These are phyloP conservation scores for Glebionis coronaria DNA, from an alignment of 129 eudicot genomes.

Conservation along the genomic window DNA sequence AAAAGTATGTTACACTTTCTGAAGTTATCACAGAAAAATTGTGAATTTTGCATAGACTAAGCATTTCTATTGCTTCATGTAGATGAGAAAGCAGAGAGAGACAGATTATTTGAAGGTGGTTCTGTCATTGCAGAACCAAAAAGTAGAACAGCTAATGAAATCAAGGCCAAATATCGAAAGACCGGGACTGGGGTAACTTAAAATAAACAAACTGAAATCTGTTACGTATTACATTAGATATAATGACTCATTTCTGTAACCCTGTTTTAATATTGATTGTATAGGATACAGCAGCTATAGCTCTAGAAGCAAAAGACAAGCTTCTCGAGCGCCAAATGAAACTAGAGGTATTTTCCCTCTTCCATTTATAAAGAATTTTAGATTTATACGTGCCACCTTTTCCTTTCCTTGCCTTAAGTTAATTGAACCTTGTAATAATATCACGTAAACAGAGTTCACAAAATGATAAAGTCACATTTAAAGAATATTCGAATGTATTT, in stretches of 20 bases:
- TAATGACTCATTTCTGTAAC: too few species aligned
- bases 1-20: constrained; percentile 37
- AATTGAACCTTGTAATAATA: neutral
- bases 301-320: too few species aligned
- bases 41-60: constrained; percentile 10
- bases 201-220: too few species aligned
- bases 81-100: constrained; percentile 69
- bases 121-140: constrained; percentile 55
- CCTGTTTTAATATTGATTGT: too few species aligned
- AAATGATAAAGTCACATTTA: neutral
- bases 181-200: constrained; percentile 57
- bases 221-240: too few species aligned
- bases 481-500: neutral
- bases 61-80: constrained; percentile 21
- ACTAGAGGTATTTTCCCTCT: constrained; percentile 65
- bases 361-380: neutral
- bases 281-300: too few species aligned
- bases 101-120: constrained; percentile 83
- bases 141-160: constrained; percentile 79
- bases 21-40: constrained; percentile 7
- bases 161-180: constrained; percentile 88
- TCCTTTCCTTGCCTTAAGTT: neutral
- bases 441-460: constrained; percentile 4
- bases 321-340: constrained; percentile 88
- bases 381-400: neutral